phyloP scores from a whole-genome alignment of 257 asterid species.

The Nicotiana noctiflora region DNA sequence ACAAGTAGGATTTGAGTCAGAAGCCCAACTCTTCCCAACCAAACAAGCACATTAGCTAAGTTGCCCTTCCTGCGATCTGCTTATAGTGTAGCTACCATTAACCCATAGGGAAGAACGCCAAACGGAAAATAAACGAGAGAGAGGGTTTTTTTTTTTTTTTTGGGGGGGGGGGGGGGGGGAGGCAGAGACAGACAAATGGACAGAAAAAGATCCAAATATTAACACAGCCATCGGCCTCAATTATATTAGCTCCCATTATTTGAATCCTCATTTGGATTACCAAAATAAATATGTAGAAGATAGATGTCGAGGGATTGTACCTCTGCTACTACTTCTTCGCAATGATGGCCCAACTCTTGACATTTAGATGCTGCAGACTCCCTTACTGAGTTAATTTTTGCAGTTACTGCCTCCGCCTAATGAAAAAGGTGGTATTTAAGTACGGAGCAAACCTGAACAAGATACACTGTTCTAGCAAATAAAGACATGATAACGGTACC shows the following conservation, averaged over 20 bases:
- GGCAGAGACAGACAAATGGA: no score
- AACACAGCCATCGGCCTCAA: not conserved
- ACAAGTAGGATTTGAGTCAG: not conserved
- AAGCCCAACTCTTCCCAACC: not conserved
- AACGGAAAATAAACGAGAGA: not conserved
- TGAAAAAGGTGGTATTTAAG: conserved; percentile 7
- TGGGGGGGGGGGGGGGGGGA: not conserved
- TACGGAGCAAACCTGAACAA: not conserved
- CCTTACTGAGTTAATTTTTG: conserved; percentile 33
- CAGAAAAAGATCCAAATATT: not conserved
- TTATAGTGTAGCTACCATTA: not conserved
- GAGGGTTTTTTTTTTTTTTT: no score
- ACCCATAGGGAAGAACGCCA: not conserved
- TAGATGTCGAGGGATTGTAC: conserved; percentile 20
- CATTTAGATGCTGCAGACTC: conserved; percentile 56
- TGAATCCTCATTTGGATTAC: not conserved
- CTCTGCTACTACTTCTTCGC: conserved; percentile 59
- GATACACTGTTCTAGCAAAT: not conserved
- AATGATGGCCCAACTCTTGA: conserved; percentile 37
- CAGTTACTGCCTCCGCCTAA: conserved; percentile 47
- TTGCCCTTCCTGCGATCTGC: not conserved
- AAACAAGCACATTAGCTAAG: not conserved
- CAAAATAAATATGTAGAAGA: not conserved
- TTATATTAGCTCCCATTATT: not conserved
- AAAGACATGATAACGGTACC: conserved; percentile 31